Percentiles rank a stretch among this genome's conserved stretches.
phyloP scores from a whole-genome alignment of 2,329 filamentous ascomycete species.

The Diaporthe citriasiana region DNA sequence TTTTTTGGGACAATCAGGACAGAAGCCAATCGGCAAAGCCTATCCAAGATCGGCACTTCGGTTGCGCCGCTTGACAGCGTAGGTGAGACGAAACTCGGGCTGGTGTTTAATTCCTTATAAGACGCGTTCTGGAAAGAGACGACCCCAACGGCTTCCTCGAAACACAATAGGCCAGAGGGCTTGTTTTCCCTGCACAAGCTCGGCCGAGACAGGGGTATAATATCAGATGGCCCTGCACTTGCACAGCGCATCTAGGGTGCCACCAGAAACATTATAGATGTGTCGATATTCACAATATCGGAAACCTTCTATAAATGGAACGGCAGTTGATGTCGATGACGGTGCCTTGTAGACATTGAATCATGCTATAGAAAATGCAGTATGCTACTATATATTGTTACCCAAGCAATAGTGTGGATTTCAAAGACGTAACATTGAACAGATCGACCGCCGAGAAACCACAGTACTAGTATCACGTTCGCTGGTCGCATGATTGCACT shows the following conservation, averaged over 20 bases:
- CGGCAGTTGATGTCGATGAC: constrained; percentile 8
- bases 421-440: not conserved
- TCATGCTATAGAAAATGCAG: not conserved
- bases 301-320: constrained; percentile 2
- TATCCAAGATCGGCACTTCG: not conserved
- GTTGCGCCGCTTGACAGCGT: constrained; percentile 5
- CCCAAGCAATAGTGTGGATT: not conserved
- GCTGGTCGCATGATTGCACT: not conserved
- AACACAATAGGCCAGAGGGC: constrained; percentile 7
- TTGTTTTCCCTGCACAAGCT: not conserved
- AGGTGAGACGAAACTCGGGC: not conserved
- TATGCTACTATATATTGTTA: not conserved
- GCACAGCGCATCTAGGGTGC: constrained; percentile 2
- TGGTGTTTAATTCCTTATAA: constrained; percentile 1
- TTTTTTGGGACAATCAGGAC: not conserved
- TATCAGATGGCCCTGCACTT: not conserved
- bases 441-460: not conserved
- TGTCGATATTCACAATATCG: not conserved
- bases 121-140: not conserved
- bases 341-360: not conserved
- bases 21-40: constrained; percentile 10
- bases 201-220: constrained; percentile 3
- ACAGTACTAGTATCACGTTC: not conserved
- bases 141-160: not conserved
- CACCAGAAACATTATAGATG: constrained; percentile 22